Conservation (phyloP, 495 filamentous ascomycete species). For the Trichoderma virens region DNA sequence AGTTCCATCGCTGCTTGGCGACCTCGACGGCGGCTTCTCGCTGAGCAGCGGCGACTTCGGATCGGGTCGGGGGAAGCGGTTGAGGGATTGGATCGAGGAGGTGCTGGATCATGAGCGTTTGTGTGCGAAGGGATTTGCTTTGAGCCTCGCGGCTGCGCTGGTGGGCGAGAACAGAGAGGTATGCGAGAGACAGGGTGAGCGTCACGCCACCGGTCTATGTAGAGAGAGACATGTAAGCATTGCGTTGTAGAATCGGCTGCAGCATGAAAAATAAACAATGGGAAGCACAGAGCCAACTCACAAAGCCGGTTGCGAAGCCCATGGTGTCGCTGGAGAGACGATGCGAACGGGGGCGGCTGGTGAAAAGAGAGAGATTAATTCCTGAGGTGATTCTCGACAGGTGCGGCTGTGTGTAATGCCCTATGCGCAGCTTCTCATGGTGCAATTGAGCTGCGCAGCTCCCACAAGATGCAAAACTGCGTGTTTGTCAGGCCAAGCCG, state of each 20-base stretch:
- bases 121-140: constrained; percentile 61
- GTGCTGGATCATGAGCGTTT: constrained; percentile 52
- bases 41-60: constrained; percentile 33
- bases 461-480: background rate
- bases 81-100: constrained; percentile 42
- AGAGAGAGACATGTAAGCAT: constrained; percentile 19
- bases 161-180: constrained; percentile 71
- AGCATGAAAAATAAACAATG: constrained; percentile 13
- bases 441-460: background rate
- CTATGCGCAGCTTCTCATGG: background rate
- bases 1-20: constrained; percentile 74
- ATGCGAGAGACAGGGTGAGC: constrained; percentile 73
- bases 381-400: background rate
- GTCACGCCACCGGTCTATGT: constrained; percentile 72
- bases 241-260: constrained; percentile 5
- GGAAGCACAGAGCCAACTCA: constrained; percentile 36
- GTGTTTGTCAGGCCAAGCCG: background rate
- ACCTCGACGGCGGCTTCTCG: constrained; percentile 50
- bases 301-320: constrained; percentile 58
- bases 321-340: background rate
- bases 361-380: background rate
- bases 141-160: constrained; percentile 62
- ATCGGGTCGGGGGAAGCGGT: constrained; percentile 30
- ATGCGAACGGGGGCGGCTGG: background rate
- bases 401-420: background rate